Evolutionary conservation across 306 rosid species (phyloP), one percentile per base, ranked within the genome.

Genomic region (Acacia crassicarpa): DNA sequence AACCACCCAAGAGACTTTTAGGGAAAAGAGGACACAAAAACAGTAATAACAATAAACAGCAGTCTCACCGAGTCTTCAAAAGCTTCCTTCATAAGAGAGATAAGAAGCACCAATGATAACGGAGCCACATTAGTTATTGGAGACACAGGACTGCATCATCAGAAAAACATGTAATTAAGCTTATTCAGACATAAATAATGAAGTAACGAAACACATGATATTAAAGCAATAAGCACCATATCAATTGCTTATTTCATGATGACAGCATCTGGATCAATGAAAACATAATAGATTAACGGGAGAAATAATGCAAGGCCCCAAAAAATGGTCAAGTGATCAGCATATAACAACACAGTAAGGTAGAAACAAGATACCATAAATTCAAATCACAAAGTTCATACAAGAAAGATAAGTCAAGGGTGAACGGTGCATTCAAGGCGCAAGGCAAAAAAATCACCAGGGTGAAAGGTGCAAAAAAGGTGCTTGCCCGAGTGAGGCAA

Each of bases 71-170:
- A 94, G 82, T 94, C 97, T 88, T 94, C 98, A 84, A 90, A 94
- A 79, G 98, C 98, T 87, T 94, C 98, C 87, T 94, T 94, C 41
- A 91, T 82, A 56, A 94, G 95, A 85, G 98, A 92, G 72, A 94
- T 89, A 20, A 94, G 87, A 83, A 94, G 91, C 94, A 94, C 98
- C 86, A 92, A n/a, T 75, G 93, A 88, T 71, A 94, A 85, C 59
- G 98, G 98, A 81, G 92, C 83, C 87, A 94, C 97, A 83, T 92
- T 94, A 71, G 98, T 94, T 81, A 94, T 83, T 44, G 98, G 98
- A 80, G 92, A 87, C 65, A 94, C 94, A 19, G 98, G 98, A 86
- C 98, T 94, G 90, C 94, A 91, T 19, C 49, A 88, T 80, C 78
- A 89, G 75, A 81, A 79, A 79, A 85, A 81, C 9, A 85, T 56